Evolutionary conservation across 164 flowering plant species (phyloP).

Genomic region (Magnolia sinica): DNA sequence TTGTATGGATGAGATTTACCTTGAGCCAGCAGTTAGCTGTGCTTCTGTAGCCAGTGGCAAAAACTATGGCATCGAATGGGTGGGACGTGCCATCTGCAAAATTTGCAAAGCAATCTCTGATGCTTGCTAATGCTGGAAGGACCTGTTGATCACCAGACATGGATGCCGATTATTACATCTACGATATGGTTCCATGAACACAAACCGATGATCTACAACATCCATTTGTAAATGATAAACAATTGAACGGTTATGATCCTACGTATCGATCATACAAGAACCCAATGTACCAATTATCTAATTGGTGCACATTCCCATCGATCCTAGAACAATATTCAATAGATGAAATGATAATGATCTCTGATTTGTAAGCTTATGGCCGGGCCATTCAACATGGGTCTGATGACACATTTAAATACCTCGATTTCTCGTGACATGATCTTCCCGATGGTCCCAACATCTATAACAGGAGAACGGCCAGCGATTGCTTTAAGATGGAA

Average conservation of each 20-base stretch:
- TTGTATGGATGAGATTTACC: background rate
- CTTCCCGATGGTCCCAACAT: conserved; percentile 36
- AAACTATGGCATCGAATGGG: conserved; percentile 10
- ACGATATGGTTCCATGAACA: no score
- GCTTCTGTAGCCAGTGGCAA: conserved; percentile 16
- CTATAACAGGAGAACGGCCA: conserved; percentile 36
- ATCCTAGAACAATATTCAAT: no score
- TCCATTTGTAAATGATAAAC: no score
- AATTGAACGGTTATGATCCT: no score
- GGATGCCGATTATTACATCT: background rate
- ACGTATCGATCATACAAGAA: no score
- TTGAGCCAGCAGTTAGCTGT: conserved; percentile 8
- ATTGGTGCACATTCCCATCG: no score
- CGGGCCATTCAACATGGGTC: background rate
- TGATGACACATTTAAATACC: conserved; percentile 15
- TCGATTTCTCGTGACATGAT: conserved; percentile 39
- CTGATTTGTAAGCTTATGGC: no score
- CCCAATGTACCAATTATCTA: no score
- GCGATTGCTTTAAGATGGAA: conserved; percentile 23
- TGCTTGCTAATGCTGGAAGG: background rate
- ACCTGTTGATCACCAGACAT: conserved; percentile 2
- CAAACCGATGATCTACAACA: no score
- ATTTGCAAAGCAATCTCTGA: background rate
- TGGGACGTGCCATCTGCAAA: background rate
- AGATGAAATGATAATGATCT: no score